Percentiles rank a stretch among this genome's conserved stretches.
Evolutionary conservation across 2,329 filamentous ascomycete species (phyloP).

Genomic region (Calonectria honghensis): DNA sequence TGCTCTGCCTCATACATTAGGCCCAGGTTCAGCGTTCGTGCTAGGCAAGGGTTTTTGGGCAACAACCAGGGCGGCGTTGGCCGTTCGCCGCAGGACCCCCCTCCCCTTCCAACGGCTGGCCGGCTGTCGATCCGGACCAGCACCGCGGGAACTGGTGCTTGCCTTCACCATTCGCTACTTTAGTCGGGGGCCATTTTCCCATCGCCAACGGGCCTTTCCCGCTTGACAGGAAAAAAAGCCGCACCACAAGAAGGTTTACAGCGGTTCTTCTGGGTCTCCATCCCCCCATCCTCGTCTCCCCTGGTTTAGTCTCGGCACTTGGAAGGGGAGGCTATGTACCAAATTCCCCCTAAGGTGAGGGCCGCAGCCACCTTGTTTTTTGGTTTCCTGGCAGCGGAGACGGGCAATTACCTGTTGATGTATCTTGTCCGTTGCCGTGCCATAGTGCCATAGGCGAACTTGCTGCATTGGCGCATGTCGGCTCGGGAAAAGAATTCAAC

Average conservation of each 20-base stretch:
- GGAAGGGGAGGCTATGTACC: background rate
- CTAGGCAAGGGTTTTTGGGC: slow-evolving; percentile 10
- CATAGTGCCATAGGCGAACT: background rate
- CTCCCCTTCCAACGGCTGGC: slow-evolving; percentile 31
- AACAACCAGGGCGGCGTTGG: slow-evolving; percentile 13
- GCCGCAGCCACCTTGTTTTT: background rate
- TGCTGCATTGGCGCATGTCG: background rate
- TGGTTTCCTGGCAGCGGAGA: background rate
- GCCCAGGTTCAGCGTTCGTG: slow-evolving; percentile 16
- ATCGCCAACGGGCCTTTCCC: background rate
- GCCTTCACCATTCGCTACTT: background rate
- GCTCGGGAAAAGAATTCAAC: background rate
- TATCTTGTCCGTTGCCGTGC: background rate
- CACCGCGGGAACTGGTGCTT: slow-evolving; percentile 23
- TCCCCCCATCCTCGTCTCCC: slow-evolving; percentile 1
- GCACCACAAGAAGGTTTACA: slow-evolving; percentile 16
- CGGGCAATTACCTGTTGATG: background rate
- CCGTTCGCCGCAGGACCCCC: slow-evolving; percentile 20
- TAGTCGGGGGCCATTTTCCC: background rate
- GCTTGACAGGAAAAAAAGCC: slow-evolving; percentile 16
- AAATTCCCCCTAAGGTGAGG: slow-evolving; percentile 1
- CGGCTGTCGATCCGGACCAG: slow-evolving; percentile 35
- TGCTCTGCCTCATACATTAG: background rate
- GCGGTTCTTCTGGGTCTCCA: slow-evolving; percentile 3
- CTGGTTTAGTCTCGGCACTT: slow-evolving; percentile 12